Evolutionary conservation across 768 basidiomycete species (phyloP), one percentile per base, ranked within the genome.

Genomic region (Gymnopilus dilepis): DNA sequence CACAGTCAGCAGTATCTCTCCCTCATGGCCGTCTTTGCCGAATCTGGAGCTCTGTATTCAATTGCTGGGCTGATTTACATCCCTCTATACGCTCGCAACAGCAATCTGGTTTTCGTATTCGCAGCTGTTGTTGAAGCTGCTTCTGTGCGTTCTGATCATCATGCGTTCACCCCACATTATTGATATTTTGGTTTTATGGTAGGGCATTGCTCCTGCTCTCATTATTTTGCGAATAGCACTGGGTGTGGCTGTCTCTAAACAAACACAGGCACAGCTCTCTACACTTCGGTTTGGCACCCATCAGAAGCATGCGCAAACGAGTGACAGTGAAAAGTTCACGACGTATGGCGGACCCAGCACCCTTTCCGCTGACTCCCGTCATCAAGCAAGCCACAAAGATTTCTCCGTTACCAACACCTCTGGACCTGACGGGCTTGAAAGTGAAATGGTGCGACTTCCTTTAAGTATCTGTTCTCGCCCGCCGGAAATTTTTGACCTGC

Each of bases 131-230:
- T 61, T 1, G 60, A 61, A 41, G 55, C 60, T 11, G 60, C 60
- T 9, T 57, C 60, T 5, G 60, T 61, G 40, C 5, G 57, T 50
- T 9, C 37, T n/a, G n/a, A 2, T 34, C 15, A 9, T 4, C 34
- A 9, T 8, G 9, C 17, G 8, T 38, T n/a, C 22, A 30, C 12
- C 19, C 33, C 17, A 6, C 13, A n/a, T 50, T 24, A 12, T 30
- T 51, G 12, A 34, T n/a, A 21, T 19, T 28, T 38, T 13, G 1
- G 26, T 19, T 13, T 26, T 33, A 22, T 48, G 13, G 26, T n/a
- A 61, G 60, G 60, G 60, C n/a, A 61, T 61, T 21, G 60, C 60
- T 5, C 60, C 60, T 3, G 56, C 60, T 31, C 55, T 61, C 21
- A 61, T 61, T 33, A 40, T 61, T 33, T 37, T 61, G 4, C 60